phyloP scores from a whole-genome alignment of 257 asterid genomes.

The Jacaranda copaia region DNA sequence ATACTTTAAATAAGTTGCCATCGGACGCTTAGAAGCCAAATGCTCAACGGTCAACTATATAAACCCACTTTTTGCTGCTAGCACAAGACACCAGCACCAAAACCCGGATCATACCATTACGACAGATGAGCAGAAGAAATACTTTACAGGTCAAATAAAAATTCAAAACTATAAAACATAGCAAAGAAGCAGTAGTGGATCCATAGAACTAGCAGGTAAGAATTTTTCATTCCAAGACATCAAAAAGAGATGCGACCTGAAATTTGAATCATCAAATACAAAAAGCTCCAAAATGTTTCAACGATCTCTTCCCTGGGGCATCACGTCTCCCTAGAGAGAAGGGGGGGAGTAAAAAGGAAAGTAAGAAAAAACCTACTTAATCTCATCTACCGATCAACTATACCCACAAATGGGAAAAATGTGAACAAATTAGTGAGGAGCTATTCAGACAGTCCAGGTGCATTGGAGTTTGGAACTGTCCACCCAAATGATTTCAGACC shows the following conservation, averaged over 20 bases:
- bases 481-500: conserved; percentile 25
- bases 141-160: too few species aligned
- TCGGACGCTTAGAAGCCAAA: too few species aligned
- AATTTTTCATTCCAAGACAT: conserved; percentile 32
- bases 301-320: conserved; percentile 28
- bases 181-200: not conserved
- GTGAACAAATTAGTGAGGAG: conserved; percentile 36
- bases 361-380: conserved; percentile 29
- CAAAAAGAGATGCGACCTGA: not conserved
- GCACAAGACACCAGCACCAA: too few species aligned
- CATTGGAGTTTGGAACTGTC: conserved; percentile 8
- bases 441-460: conserved; percentile 9
- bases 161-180: not conserved
- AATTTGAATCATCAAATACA: conserved; percentile 35
- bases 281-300: conserved; percentile 20
- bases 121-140: too few species aligned
- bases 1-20: too few species aligned
- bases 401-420: conserved; percentile 48
- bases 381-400: conserved; percentile 45
- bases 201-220: not conserved
- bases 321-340: conserved; percentile 12
- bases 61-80: too few species aligned
- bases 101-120: too few species aligned
- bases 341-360: not conserved
- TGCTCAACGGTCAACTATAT: too few species aligned